These are phyloP conservation scores for Paraglomus brasilianum DNA, from an alignment of 192 early-diverging fungal genomes.

Conservation along the genomic window DNA sequence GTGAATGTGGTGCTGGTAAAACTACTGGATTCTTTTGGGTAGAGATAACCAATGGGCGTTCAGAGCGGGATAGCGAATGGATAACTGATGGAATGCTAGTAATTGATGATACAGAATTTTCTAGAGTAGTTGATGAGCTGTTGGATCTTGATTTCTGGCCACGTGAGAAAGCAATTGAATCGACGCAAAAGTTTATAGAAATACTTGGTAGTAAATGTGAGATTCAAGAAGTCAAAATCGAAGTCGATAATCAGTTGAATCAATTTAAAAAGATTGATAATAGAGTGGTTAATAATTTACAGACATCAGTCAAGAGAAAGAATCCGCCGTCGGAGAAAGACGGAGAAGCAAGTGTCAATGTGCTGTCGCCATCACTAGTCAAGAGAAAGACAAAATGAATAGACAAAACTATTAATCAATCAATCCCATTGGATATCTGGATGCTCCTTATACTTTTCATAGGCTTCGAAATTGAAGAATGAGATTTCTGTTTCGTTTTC, in stretches of 20 bases:
- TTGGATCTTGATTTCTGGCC: slow-evolving; percentile 5
- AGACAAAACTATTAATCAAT: no score
- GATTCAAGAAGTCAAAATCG: background rate
- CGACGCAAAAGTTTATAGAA: background rate
- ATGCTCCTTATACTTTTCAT: slow-evolving; percentile 68
- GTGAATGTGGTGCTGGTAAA: slow-evolving; percentile 74
- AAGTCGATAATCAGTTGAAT: background rate
- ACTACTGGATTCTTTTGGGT: slow-evolving; percentile 65
- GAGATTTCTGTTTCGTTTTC: slow-evolving; percentile 86
- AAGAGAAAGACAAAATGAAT: slow-evolving; percentile 22
- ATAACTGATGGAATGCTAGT: slow-evolving; percentile 6
- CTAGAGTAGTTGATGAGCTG: background rate
- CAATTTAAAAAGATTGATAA: background rate
- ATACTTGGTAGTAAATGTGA: no score
- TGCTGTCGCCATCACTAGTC: background rate
- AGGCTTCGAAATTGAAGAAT: slow-evolving; percentile 71
- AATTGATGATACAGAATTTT: background rate
- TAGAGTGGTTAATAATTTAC: background rate
- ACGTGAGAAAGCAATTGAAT: slow-evolving; percentile 4
- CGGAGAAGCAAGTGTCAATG: background rate
- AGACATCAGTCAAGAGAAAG: background rate
- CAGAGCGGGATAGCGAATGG: slow-evolving; percentile 14
- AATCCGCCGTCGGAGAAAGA: background rate
- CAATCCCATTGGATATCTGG: slow-evolving; percentile 81
- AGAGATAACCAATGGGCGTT: background rate